Percentiles rank a stretch among this genome's conserved stretches.
phyloP scores from a whole-genome alignment of 2,329 filamentous ascomycete species.

The Fusarium anthophilum region DNA sequence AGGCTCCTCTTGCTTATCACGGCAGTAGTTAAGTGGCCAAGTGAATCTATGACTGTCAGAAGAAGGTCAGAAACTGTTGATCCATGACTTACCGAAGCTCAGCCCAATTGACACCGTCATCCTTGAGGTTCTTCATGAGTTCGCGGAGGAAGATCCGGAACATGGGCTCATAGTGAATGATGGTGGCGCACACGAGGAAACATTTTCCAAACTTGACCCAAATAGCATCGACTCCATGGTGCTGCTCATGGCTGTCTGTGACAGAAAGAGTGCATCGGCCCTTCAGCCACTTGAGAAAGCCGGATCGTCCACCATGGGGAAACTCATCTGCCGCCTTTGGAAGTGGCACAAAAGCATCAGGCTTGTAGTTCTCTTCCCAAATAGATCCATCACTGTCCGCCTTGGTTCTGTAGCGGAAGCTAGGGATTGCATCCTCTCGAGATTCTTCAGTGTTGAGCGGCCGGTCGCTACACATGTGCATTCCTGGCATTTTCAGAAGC shows the following conservation, averaged over 20 bases:
- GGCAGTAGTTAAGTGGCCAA: conserved; percentile 77
- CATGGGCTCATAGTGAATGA: conserved; percentile 91
- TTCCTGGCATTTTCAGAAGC: conserved; percentile 75
- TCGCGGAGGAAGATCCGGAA: conserved; percentile 78
- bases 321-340: conserved; percentile 76
- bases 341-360: conserved; percentile 66
- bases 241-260: conserved; percentile 79
- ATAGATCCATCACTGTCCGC: conserved; percentile 61
- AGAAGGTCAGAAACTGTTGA: background rate
- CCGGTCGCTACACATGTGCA: conserved; percentile 73
- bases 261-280: conserved; percentile 75
- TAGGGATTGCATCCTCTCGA: conserved; percentile 64
- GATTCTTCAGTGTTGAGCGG: conserved; percentile 64
- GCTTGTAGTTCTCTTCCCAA: conserved; percentile 73
- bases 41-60: conserved; percentile 61
- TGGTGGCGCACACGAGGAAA: conserved; percentile 76
- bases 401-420: conserved; percentile 68
- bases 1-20: conserved; percentile 68
- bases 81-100: conserved; percentile 68
- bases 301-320: conserved; percentile 74
- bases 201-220: conserved; percentile 84
- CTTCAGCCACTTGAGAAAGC: conserved; percentile 82
- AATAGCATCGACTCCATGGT: conserved; percentile 83
- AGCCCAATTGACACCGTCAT: conserved; percentile 85
- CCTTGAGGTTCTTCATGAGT: conserved; percentile 75